Base-by-base conservation (phyloP, 176 grass and related monocot genomes). In the Miscanthus lutarioriparius region DNA sequence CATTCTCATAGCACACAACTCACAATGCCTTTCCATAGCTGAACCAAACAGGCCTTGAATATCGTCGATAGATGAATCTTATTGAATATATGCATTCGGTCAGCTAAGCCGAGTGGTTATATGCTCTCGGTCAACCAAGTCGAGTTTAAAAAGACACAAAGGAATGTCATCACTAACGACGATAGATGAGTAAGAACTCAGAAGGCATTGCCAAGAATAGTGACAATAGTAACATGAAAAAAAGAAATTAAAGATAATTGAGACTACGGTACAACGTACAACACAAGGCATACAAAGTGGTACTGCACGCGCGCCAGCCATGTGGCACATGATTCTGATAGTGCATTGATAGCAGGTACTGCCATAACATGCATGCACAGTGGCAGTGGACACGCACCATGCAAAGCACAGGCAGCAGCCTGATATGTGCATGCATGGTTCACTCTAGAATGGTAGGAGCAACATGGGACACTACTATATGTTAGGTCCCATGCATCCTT, bases 341-440 rank as follows among this genome's bases (percentile, higher is more conserved):
- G 22, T 37, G 56, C 38, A 38, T 12, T 44, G 22, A 64, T 28
- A 48, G 35, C 70, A 64, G 12, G 37, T 64, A 65, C 43, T 68
- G 19, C 0, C 64, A 49, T 51, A 51, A 76, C 61, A 75, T 84
- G 82, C 82, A 84, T 84, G 72, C 43, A 38, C 48, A 64, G 70
- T 83, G 64, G 20, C 64, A 51, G 64, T 80, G 78, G 28, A 67
- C 43, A 68, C 78, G 13, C 63, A 49, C 27, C 58, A 64, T 62
- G 33, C 53, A 33, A 61, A 72, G 38, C 38, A 44, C n/a, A n/a
- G 39, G 32, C 53, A 78, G n/a, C 26, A 44, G 41, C 62, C 26
- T 48, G 62, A 64, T 63, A 10, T 32, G 12, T 16, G 27, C 1
- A 48, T 80, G 77, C 77, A 51, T 67, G 61, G 62, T 33, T 80